A percentile compares a stretch with the other conserved stretches of the same genome.
Evolutionary conservation across 2,329 filamentous ascomycete genomes (phyloP).

Genomic region (Xylariaceae sp.): DNA sequence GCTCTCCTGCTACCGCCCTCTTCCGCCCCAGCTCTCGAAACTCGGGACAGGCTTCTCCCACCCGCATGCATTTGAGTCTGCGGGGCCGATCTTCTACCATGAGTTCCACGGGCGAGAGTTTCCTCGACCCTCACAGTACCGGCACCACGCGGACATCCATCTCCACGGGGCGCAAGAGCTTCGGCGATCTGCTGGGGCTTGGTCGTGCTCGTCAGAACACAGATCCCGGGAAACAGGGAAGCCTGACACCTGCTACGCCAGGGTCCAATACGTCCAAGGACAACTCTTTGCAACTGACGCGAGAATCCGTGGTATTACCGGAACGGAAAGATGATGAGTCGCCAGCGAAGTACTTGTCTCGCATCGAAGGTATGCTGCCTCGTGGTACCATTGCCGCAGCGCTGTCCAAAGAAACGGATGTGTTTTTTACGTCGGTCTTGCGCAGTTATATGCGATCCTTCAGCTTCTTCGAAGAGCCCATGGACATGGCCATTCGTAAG

Average conservation of each 20-base stretch:
- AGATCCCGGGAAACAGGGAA: conserved; percentile 66
- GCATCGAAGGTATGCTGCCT: conserved; percentile 75
- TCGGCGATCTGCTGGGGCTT: conserved; percentile 81
- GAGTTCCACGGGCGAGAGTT: conserved; percentile 72
- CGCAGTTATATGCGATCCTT: conserved; percentile 95
- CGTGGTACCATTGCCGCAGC: conserved; percentile 80
- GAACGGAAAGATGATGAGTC: conserved; percentile 84
- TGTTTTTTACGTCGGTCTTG: conserved; percentile 77
- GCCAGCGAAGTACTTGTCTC: conserved; percentile 80
- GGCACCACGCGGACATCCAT: conserved; percentile 73
- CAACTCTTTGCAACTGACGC: conserved; percentile 74
- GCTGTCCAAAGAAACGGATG: conserved; percentile 79
- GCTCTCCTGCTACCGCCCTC: conserved; percentile 47
- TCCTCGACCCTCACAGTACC: conserved; percentile 64
- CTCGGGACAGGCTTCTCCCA: conserved; percentile 65
- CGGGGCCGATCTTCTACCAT: conserved; percentile 85
- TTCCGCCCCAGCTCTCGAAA: conserved; percentile 46
- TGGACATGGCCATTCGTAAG: conserved; percentile 96
- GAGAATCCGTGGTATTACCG: conserved; percentile 69
- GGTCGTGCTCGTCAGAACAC: conserved; percentile 77
- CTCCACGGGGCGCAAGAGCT: conserved; percentile 88
- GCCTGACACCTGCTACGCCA: conserved; percentile 66
- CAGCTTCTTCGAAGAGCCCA: conserved; percentile 91
- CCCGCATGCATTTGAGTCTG: conserved; percentile 54
- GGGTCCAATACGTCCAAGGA: conserved; percentile 70